Conservation (phyloP, 495 filamentous ascomycete genomes). For the Saxophila tyrrhenica region DNA sequence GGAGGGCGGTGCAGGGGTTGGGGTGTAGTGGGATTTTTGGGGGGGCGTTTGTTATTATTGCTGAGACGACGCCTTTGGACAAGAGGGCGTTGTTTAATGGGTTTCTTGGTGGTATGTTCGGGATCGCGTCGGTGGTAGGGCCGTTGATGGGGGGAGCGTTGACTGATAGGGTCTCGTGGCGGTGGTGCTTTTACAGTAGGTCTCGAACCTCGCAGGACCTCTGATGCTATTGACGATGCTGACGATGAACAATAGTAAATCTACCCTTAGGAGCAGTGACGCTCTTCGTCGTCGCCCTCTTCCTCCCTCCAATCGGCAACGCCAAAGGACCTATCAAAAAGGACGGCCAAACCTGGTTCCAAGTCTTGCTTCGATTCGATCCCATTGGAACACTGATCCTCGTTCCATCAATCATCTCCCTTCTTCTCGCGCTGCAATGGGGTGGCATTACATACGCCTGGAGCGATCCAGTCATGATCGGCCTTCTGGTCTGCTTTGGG, state of each 20-base stretch:
- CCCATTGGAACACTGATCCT: slow-evolving; percentile 4
- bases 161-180: slow-evolving; percentile 5
- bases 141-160: slow-evolving; percentile 6
- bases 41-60: slow-evolving; percentile 20
- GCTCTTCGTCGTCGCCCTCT: neutral
- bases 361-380: slow-evolving; percentile 2
- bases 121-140: slow-evolving; percentile 4
- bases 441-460: slow-evolving; percentile 3
- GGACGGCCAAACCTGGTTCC: neutral
- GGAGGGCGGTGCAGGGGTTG: slow-evolving; percentile 24
- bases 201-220: slow-evolving; percentile 1
- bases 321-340: neutral
- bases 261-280: neutral
- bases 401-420: slow-evolving; percentile 1
- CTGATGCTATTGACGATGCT: neutral
- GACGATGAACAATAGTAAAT: neutral
- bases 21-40: slow-evolving; percentile 23
- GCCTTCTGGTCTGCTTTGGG: slow-evolving; percentile 36
- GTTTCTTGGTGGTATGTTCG: slow-evolving; percentile 4
- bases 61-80: slow-evolving; percentile 15
- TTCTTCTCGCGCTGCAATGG: slow-evolving; percentile 7
- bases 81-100: slow-evolving; percentile 2
- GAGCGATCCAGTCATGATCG: neutral
- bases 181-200: slow-evolving; percentile 1
- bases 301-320: neutral